Conservation (phyloP, 352 stramenopile species). For the Pythium grandisporangium region DNA sequence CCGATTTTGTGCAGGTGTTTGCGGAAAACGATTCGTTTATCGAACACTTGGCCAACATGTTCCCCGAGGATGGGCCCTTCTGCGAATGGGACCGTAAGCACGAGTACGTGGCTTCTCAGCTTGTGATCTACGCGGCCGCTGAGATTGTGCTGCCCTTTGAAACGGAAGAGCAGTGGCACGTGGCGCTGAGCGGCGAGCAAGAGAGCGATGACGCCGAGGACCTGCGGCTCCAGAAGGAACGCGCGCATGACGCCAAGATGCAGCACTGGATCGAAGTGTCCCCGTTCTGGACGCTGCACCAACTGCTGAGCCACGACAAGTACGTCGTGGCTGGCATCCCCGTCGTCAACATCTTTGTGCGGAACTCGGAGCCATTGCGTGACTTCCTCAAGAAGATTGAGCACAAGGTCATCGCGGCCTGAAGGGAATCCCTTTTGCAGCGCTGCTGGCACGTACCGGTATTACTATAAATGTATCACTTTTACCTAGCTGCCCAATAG, state of each 20-base stretch:
- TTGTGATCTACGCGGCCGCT: conserved; percentile 65
- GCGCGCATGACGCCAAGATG: conserved; percentile 69
- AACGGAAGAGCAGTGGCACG: conserved; percentile 59
- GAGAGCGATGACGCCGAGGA: conserved; percentile 65
- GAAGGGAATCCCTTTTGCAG: no score
- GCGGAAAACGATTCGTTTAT: conserved; percentile 74
- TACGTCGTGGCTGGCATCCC: conserved; percentile 82
- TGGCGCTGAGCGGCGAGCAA: conserved; percentile 60
- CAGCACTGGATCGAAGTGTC: conserved; percentile 73
- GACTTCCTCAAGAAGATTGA: conserved; percentile 70
- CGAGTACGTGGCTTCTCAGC: conserved; percentile 65
- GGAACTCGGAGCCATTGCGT: conserved; percentile 40
- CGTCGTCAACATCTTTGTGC: conserved; percentile 79
- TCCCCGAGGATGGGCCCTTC: conserved; percentile 78
- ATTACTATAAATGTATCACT: no score
- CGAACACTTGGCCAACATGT: conserved; percentile 86
- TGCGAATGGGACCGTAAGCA: conserved; percentile 68
- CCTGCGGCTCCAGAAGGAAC: conserved; percentile 43
- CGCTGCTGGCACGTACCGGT: no score
- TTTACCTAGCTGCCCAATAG: no score
- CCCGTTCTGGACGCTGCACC: conserved; percentile 68
- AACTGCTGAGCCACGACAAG: conserved; percentile 56
- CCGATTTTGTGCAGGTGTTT: conserved; percentile 77
- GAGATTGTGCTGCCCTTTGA: conserved; percentile 66
- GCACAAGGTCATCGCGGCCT: conserved; percentile 43